A percentile compares a stretch with the other conserved stretches of the same genome.
Evolutionary conservation across 2,329 filamentous ascomycete genomes (phyloP).

Genomic region (Aspergillus piperis): DNA sequence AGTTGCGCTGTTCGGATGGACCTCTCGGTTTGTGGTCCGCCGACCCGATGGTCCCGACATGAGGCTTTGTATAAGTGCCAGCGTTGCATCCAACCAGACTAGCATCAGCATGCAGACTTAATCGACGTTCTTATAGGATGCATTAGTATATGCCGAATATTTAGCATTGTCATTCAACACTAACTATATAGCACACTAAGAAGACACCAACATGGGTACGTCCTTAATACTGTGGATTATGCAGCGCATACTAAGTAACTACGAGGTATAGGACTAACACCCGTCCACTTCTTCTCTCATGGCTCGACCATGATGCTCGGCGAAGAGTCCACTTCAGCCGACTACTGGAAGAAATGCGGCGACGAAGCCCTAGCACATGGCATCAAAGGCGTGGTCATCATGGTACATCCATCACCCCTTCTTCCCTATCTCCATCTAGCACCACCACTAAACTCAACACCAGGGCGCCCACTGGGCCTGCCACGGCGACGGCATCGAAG

Average conservation of each 20-base stretch:
- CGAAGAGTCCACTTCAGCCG: slow-evolving; percentile 61
- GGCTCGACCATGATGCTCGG: slow-evolving; percentile 73
- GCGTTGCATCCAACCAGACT: neutral
- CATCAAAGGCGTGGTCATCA: slow-evolving; percentile 66
- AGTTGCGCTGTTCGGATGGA: neutral
- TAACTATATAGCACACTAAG: too few species aligned
- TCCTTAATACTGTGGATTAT: neutral
- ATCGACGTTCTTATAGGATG: too few species aligned
- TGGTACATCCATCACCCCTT: slow-evolving; percentile 47
- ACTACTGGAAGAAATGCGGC: slow-evolving; percentile 67
- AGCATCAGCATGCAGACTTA: too few species aligned
- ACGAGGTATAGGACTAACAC: slow-evolving; percentile 40
- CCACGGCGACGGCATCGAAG: slow-evolving; percentile 57
- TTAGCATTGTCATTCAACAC: too few species aligned
- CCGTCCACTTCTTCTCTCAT: slow-evolving; percentile 69
- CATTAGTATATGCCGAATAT: too few species aligned
- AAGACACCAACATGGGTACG: neutral
- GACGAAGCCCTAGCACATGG: slow-evolving; percentile 61
- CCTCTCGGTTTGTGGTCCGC: slow-evolving; percentile 1
- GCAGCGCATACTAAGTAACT: neutral
- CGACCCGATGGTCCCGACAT: neutral
- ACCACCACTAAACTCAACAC: neutral
- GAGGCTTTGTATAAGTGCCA: neutral
- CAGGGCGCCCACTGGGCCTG: slow-evolving; percentile 68
- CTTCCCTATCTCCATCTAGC: neutral